Evolutionary conservation across 2,329 filamentous ascomycete species (phyloP).

Genomic region (Botrytis byssoidea): DNA sequence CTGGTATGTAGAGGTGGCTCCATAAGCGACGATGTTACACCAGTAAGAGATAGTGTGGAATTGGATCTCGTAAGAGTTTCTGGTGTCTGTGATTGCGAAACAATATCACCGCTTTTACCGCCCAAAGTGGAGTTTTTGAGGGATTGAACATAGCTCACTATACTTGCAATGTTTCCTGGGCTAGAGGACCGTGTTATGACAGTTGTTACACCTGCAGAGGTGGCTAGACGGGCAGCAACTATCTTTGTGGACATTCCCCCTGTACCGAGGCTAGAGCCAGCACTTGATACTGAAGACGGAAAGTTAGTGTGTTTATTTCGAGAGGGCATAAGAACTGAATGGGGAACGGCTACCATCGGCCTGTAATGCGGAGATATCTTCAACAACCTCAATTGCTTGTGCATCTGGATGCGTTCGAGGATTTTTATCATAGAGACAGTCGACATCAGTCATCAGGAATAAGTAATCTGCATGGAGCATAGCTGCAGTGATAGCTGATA

Average conservation of each 20-base stretch:
- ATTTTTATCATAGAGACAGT: constrained; percentile 96
- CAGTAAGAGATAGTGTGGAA: constrained; percentile 25
- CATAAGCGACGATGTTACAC: constrained; percentile 21
- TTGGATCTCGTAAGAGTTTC: constrained; percentile 21
- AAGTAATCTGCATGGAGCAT: constrained; percentile 97
- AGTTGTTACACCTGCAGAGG: constrained; percentile 91
- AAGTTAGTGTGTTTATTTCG: background rate
- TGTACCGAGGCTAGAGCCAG: constrained; percentile 85
- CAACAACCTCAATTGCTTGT: constrained; percentile 84
- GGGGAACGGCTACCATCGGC: constrained; percentile 62
- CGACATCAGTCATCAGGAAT: constrained; percentile 98
- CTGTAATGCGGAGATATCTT: constrained; percentile 78
- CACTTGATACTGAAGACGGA: constrained; percentile 66
- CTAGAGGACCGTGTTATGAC: constrained; percentile 93
- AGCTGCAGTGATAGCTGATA: constrained; percentile 92
- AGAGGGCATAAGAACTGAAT: background rate
- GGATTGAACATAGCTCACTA: constrained; percentile 76
- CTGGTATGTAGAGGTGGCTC: constrained; percentile 78
- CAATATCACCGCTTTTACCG: constrained; percentile 22
- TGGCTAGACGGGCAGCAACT: constrained; percentile 85
- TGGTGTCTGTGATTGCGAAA: constrained; percentile 29
- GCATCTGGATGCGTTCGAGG: constrained; percentile 83
- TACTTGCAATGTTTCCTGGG: constrained; percentile 85
- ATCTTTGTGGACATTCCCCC: constrained; percentile 99
- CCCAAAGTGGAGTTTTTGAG: constrained; percentile 43